Evolutionary conservation across 2,329 filamentous ascomycete genomes (phyloP).

Genomic region (Trichoderma endophyticum): DNA sequence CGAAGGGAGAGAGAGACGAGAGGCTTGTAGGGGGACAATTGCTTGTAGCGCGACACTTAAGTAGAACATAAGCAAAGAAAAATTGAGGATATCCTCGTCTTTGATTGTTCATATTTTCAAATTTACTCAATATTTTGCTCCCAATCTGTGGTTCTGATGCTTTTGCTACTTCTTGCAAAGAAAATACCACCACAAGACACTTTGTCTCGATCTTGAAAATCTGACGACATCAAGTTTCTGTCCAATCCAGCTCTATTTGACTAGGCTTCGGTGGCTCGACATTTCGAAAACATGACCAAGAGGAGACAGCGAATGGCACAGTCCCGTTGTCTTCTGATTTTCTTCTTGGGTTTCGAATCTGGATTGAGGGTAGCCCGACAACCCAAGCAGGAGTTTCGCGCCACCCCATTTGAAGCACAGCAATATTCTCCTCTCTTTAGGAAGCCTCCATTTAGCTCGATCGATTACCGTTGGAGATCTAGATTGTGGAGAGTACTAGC

Average conservation of each 20-base stretch:
- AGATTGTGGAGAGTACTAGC: neutral
- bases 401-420: neutral
- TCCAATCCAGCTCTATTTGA: neutral
- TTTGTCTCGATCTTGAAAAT: neutral
- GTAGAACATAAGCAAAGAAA: neutral
- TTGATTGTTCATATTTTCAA: neutral
- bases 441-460: neutral
- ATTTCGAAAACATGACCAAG: neutral
- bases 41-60: neutral
- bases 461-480: neutral
- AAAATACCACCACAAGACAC: neutral
- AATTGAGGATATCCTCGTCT: neutral
- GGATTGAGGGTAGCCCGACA: neutral
- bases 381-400: neutral
- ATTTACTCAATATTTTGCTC: neutral
- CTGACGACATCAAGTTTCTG: neutral
- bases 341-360: too few relatives aligned
- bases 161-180: neutral
- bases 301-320: neutral
- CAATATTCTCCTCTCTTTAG: neutral
- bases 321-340: too few relatives aligned
- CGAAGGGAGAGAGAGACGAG: neutral
- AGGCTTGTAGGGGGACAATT: too few relatives aligned
- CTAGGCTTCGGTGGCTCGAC: neutral
- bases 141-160: neutral